Base-by-base conservation (phyloP, 2,329 filamentous ascomycete genomes). In the Fusarium sp. region DNA sequence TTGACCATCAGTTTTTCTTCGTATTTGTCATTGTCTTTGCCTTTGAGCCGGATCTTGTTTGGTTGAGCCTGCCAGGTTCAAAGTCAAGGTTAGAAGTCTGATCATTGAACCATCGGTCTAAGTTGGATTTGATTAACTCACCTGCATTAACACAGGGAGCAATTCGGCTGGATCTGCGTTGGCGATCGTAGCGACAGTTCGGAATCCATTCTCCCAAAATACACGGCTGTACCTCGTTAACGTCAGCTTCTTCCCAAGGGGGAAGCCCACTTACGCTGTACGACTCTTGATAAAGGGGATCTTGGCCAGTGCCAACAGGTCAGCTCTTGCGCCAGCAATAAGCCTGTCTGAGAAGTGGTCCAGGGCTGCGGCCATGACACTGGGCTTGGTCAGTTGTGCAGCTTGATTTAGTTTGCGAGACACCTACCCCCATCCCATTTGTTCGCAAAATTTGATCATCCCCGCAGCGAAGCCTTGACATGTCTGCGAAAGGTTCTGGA, bases 381-480 rank as follows among this genome's bases (percentile, higher is more conserved):
- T 92, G 64, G 50, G 74, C 10, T 34, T 39, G 11, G 56, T 81
- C 63, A 79, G 72, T 25, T 32, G n/a, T 43, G 48, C 14, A 25
- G 54, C 48, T 32, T 52, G 16, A n/a, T 45, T 25, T 7, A 16
- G 25, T 52, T 34, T 25, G 20, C 27, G 14, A 30, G 52, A 11
- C 8, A 82, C 85, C 76, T 78, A 89, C 87, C 89, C 89, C 92
- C 93, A 95, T 3, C 88, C 90, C 93, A 95, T 94, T 20, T 90
- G 88, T 74, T 94, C 88, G 78, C 93, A 95, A 78, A 95, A 95
- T 74, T 93, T 94, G 69, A 95, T 90, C 86, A 95, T 94, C 5
- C 93, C 93, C 2, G 92, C 92, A 5, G 93, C 93, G 78, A 95
- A 95, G 0, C 93, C 93, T 73, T 94, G 91, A 74, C 93, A 95